phyloP scores from a whole-genome alignment of 2,329 filamentous ascomycete genomes.

The Aspergillus terreus region DNA sequence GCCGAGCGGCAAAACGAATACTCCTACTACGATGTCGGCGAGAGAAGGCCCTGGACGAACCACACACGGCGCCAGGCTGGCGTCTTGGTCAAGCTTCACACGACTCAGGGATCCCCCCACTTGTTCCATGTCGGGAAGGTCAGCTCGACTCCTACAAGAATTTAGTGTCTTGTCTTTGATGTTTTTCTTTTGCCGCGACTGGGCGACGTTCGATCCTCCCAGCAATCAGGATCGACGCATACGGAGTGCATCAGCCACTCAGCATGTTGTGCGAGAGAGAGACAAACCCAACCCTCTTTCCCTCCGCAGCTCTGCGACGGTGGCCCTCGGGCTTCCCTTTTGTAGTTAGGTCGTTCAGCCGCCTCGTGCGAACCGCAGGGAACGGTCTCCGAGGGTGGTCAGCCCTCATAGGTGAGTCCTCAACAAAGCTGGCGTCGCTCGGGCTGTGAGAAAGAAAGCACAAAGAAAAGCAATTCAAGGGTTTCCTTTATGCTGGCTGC shows the following conservation, averaged over 20 bases:
- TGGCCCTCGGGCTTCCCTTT: not conserved
- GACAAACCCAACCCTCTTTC: not conserved
- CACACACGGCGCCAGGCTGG: conserved; percentile 8
- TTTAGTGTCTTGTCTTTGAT: not conserved
- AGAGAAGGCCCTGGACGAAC: conserved; percentile 1
- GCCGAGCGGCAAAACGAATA: not conserved
- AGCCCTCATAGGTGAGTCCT: too few relatives aligned
- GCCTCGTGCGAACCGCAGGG: not conserved
- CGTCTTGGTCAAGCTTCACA: conserved; percentile 20
- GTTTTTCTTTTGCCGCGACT: not conserved
- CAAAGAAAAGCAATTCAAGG: too few relatives aligned
- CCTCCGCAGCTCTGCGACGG: too few relatives aligned
- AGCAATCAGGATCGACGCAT: conserved; percentile 10
- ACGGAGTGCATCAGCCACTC: conserved; percentile 6
- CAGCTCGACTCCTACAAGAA: not conserved
- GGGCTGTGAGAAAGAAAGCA: too few relatives aligned
- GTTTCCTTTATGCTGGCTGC: too few relatives aligned
- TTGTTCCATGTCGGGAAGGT: conserved; percentile 1
- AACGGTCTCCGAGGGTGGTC: not conserved
- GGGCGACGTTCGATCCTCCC: not conserved
- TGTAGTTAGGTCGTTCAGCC: not conserved
- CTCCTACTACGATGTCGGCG: not conserved
- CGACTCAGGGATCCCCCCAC: conserved; percentile 19
- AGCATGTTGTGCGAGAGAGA: not conserved
- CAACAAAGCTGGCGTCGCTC: too few relatives aligned